Base-by-base conservation (phyloP, 129 eudicot species). In the sunflower (Helianthus annuus) region DNA sequence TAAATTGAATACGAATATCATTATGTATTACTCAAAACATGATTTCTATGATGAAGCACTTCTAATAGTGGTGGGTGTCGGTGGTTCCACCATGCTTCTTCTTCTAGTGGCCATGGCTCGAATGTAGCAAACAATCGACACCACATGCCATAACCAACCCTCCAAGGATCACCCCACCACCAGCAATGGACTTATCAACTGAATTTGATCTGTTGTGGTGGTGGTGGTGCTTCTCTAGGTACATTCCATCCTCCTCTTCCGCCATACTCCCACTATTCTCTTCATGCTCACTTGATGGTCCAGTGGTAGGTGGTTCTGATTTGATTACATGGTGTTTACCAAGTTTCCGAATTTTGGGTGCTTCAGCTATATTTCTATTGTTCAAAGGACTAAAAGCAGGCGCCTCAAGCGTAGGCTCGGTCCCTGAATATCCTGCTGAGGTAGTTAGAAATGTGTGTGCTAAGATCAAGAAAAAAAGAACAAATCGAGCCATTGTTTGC, bases 131-230 rank as follows among this genome's bases (percentile, higher is more conserved):
- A 78, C 60, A 44, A 88, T 60, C 9, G 88, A 76, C 75, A 85
- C 77, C 48, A 85, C 69, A 85, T 0, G 76, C 70, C 74, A 85
- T 71, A 49, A 78, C 83, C 17, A 88, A 56, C 19, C 82, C 88
- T 46, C 88, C 90, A 19, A 88, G 78, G 57, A 88, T 85, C 60
- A 83, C 86, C 16, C 86, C 86, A 2, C 88, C 95, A 6, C 90
- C 95, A 27, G 75, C 80, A 49, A 83, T 73, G 3, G 95, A 88
- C 78, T 83, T 85, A 24, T 78, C 83, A 1, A 81, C 40, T 7
- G 78, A 71, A 39, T 14, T 5, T n/a, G 68, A 49, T 69, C 22
- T 66, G 52, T 75, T 66, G 52, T 75, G 79, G 46, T 72, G 67
- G 15, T 71, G 82, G 32, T 83, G 86, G 32, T 78, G 65, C 75